Conservation (phyloP, 2,329 filamentous ascomycete species). For the Sclerotinia nivalis region DNA sequence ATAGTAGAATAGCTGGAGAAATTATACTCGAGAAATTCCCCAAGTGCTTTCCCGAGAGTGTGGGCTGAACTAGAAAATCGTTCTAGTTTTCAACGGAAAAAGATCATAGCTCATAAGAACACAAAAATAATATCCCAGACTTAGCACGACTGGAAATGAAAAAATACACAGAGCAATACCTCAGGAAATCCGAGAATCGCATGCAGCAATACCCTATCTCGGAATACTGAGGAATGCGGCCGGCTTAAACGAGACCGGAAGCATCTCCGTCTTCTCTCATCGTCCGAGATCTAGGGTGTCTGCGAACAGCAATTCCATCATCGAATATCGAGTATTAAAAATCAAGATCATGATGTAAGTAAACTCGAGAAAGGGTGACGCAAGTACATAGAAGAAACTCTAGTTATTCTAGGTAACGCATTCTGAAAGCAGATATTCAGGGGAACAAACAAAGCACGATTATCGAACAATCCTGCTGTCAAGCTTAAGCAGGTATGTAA, state of each 20-base stretch:
- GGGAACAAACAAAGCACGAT: background rate
- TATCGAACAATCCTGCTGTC: background rate
- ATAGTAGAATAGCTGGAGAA: too few relatives aligned
- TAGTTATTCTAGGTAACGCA: background rate
- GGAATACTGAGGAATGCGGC: slow-evolving; percentile 8
- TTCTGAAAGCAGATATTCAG: slow-evolving; percentile 4
- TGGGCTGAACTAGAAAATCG: too few relatives aligned
- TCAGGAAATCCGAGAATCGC: background rate
- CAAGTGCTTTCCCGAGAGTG: too few relatives aligned
- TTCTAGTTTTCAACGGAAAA: too few relatives aligned
- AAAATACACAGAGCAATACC: background rate
- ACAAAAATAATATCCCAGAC: background rate
- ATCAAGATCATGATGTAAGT: background rate
- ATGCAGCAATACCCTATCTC: background rate
- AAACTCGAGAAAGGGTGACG: background rate
- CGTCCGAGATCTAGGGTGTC: background rate
- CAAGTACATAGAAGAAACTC: background rate
- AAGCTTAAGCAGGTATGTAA: background rate
- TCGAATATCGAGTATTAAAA: background rate
- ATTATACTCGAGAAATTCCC: too few relatives aligned
- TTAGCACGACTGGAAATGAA: background rate
- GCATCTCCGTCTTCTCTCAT: background rate
- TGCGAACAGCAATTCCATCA: background rate
- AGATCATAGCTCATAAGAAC: background rate
- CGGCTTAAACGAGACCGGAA: slow-evolving; percentile 7